Evolutionary conservation across 2,329 filamentous ascomycete species (phyloP), one percentile per base, ranked within the genome.

Genomic region (Fusarium armeniacum): DNA sequence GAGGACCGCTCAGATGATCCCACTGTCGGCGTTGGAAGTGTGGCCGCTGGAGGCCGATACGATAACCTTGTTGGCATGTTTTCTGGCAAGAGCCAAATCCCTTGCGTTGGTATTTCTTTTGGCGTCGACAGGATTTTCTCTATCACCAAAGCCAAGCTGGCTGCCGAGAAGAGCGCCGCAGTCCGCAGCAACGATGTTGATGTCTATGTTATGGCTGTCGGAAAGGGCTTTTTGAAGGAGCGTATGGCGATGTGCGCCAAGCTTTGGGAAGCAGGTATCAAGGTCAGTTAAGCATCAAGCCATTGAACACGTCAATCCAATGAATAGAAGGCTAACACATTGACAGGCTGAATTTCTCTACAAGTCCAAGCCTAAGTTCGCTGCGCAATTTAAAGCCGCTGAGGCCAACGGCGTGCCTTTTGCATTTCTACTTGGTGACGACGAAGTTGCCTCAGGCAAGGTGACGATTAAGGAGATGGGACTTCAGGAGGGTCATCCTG

Each of bases 31-130:
- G 92, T 97, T 13, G 94, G 94, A 68, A 95, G 92, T 77, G 90
- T 97, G 32, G 94, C 94, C 45, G 94, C 94, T 6, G 94, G 94
- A 76, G 93, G 94, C 45, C 91, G 94, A 65, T 98, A 98, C 80
- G 95, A 98, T 80, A 91, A 96, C 77, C 87, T 98, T 6, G 95
- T 98, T 7, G 92, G 92, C 81, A 97, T 97, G 93, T 98, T 97
- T 84, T 90, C 89, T 58, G 91, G 91, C 74, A 95, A 94, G 82
- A 87, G 84, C 24, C 90, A 94, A 77, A 93, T 98, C 58, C 95
- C 80, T 22, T 83, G 80, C 52, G 79, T 81, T 12, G 79, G 79
- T 54, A 92, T 97, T 72, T 97, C 94, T 3, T 98, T 98, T 77
- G 95, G 95, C 58, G 93, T 98, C 50, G 95, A 98, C 80, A 91